These are phyloP conservation scores for Leonotis leonurus DNA, from an alignment of 257 asterid species.

Conservation along the genomic window DNA sequence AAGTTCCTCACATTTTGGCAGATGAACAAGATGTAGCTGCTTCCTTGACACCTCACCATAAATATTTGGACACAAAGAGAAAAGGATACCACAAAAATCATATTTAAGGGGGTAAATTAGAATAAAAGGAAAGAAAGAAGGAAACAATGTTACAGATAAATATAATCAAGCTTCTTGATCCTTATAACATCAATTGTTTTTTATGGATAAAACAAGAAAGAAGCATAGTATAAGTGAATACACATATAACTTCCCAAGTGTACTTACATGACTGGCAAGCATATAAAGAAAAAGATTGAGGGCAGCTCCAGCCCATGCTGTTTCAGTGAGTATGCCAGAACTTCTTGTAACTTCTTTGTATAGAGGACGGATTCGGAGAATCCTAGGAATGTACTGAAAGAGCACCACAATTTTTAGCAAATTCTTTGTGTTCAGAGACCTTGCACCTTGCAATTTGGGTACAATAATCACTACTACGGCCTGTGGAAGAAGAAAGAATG, in stretches of 20 bases:
- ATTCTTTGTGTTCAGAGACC: conserved; percentile 70
- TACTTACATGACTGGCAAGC: conserved; percentile 96
- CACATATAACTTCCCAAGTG: background rate
- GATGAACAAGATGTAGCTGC: background rate
- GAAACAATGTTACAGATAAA: background rate
- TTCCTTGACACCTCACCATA: background rate
- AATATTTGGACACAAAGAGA: background rate
- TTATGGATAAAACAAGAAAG: background rate
- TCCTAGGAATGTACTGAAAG: conserved; percentile 74
- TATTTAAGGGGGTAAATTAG: background rate
- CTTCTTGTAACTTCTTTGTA: conserved; percentile 82
- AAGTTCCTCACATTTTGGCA: background rate
- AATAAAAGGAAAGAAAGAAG: background rate
- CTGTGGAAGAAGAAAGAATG: conserved; percentile 31
- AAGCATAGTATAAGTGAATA: background rate
- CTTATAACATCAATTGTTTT: background rate
- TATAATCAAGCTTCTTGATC: background rate
- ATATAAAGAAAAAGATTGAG: conserved; percentile 73
- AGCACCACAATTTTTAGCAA: conserved; percentile 58
- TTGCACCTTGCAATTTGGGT: conserved; percentile 57
- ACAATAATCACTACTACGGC: conserved; percentile 49
- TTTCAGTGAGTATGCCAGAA: conserved; percentile 88
- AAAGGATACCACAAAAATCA: background rate
- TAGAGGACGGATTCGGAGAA: conserved; percentile 61
- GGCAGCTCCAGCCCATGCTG: conserved; percentile 98